Conservation (phyloP, 2,329 filamentous ascomycete genomes). For the Aspergillus sp. region DNA sequence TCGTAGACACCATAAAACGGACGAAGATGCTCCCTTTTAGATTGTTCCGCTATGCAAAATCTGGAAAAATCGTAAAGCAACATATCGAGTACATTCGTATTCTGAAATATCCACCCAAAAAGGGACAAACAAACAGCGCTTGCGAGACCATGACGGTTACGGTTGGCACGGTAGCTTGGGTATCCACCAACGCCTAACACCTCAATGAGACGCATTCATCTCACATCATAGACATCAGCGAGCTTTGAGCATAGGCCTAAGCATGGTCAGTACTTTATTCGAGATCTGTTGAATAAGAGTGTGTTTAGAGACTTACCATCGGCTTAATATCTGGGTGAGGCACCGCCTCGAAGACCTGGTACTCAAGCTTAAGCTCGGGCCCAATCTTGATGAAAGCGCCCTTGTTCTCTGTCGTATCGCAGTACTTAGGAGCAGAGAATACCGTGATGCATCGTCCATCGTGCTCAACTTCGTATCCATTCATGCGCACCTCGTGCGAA, state of each 20-base stretch:
- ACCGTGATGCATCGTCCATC: slow-evolving; percentile 95
- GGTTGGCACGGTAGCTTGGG: slow-evolving; percentile 8
- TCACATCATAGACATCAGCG: slow-evolving; percentile 76
- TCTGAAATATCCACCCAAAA: slow-evolving; percentile 12
- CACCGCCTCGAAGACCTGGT: slow-evolving; percentile 92
- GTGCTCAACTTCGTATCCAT: slow-evolving; percentile 98
- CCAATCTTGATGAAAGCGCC: slow-evolving; percentile 98
- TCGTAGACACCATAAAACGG: not conserved
- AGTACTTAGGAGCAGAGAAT: slow-evolving; percentile 96
- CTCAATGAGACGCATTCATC: slow-evolving; percentile 30
- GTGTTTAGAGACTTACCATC: slow-evolving; percentile 57
- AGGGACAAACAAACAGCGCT: not conserved
- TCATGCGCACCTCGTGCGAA: slow-evolving; percentile 97
- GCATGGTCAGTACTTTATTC: slow-evolving; percentile 1
- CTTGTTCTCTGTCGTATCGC: slow-evolving; percentile 96
- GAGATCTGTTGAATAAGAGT: not conserved
- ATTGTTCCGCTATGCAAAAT: slow-evolving; percentile 27
- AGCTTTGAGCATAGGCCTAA: slow-evolving; percentile 80
- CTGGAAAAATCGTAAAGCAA: slow-evolving; percentile 19
- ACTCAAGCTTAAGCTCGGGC: slow-evolving; percentile 85
- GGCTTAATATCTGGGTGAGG: slow-evolving; percentile 94
- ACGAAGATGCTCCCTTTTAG: slow-evolving; percentile 7
- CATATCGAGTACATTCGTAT: slow-evolving; percentile 19
- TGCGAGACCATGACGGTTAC: slow-evolving; percentile 3
- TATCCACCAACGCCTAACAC: slow-evolving; percentile 25